Evolutionary conservation across 108 stramenopile species (phyloP).

Genomic region (Chaetoceros tenuissimus): DNA sequence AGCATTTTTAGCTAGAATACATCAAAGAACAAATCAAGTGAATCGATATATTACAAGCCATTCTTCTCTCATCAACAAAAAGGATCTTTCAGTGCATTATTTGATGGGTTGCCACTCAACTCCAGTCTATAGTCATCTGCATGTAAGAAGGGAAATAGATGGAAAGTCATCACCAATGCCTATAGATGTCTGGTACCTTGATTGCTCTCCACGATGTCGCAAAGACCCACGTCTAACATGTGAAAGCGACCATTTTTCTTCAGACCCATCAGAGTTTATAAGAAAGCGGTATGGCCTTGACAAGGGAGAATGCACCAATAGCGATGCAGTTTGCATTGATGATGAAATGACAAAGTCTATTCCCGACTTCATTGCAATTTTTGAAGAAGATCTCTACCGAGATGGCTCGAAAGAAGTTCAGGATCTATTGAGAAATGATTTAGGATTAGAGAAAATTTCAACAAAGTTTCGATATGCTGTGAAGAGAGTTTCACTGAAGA

Average conservation of each 20-base stretch:
- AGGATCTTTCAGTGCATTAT: constrained; percentile 42
- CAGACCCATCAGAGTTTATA: constrained; percentile 53
- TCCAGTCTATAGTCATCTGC: constrained; percentile 73
- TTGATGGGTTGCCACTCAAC: constrained; percentile 80
- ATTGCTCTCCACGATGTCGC: constrained; percentile 74
- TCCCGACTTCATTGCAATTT: neutral
- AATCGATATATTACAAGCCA: constrained; percentile 35
- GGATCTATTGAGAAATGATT: neutral
- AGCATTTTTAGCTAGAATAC: constrained; percentile 50
- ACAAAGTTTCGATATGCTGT: neutral
- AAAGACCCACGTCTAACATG: constrained; percentile 33
- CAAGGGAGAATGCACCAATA: too few species aligned
- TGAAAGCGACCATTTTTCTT: constrained; percentile 62
- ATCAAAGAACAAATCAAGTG: constrained; percentile 66
- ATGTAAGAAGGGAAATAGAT: constrained; percentile 15
- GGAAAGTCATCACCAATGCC: constrained; percentile 4
- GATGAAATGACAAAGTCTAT: too few species aligned
- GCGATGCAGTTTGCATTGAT: too few species aligned
- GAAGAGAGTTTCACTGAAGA: neutral
- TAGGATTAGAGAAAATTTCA: neutral
- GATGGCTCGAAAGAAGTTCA: neutral
- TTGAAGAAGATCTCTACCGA: neutral
- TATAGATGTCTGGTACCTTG: constrained; percentile 52
- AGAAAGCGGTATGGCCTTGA: constrained; percentile 11
- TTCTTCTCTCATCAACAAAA: neutral